Conservation (phyloP, 805 yeast species). For the Wickerhamiella occidentalis region DNA sequence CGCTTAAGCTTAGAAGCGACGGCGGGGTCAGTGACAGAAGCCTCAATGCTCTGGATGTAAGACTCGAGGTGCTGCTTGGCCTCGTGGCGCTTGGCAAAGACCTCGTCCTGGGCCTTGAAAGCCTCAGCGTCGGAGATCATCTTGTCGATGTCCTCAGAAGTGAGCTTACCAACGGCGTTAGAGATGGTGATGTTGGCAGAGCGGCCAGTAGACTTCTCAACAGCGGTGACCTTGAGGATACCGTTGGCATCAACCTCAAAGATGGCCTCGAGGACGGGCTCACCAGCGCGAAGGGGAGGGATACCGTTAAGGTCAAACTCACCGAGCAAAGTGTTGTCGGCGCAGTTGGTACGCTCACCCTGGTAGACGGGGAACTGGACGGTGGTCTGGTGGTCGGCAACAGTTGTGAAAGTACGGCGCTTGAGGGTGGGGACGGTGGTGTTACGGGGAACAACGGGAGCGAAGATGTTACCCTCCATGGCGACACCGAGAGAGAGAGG, state of each 20-base stretch:
- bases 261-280: constrained; percentile 94
- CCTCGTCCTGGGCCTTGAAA: constrained; percentile 92
- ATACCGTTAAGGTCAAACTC: constrained; percentile 93
- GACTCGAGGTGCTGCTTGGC: constrained; percentile 95
- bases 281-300: constrained; percentile 99
- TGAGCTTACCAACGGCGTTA: constrained; percentile 96
- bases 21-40: constrained; percentile 59
- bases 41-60: constrained; percentile 86
- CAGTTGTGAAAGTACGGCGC: constrained; percentile 92
- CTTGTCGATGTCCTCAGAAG: constrained; percentile 94
- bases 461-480: constrained; percentile 99
- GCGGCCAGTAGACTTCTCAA: constrained; percentile 98
- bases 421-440: constrained; percentile 96
- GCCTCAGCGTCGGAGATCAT: constrained; percentile 98
- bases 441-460: constrained; percentile 97
- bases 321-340: constrained; percentile 93
- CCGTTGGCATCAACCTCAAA: constrained; percentile 97
- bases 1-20: constrained; percentile 54
- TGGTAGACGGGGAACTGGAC: constrained; percentile 93
- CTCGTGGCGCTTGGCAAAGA: constrained; percentile 82
- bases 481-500: constrained; percentile 96
- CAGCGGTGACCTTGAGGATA: constrained; percentile 89
- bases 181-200: constrained; percentile 94
- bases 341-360: constrained; percentile 96
- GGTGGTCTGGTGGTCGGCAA: constrained; percentile 98